Base-by-base conservation (phyloP, 495 filamentous ascomycete species). In the Penicillium simplicissimum region DNA sequence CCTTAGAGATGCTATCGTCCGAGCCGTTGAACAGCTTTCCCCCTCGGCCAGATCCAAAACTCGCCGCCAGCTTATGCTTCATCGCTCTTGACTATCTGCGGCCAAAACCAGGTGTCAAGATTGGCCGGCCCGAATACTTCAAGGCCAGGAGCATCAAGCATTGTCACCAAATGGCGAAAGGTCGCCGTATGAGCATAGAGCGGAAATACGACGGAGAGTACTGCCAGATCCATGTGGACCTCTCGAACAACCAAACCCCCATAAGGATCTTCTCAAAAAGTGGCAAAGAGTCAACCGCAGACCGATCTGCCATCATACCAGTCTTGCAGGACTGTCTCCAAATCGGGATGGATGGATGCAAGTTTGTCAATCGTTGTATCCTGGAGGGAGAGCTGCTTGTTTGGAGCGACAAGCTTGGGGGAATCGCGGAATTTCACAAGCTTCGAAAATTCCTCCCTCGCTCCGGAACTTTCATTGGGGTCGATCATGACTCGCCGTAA, bases 221-320 rank as follows among this genome's bases (percentile, higher is more conserved):
- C 59, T 93, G 90, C 65, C 90, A 96, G 66, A 87, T 96, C 28
- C 92, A 96, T 60, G 83, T 96, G 21, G 86, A 96, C 60, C 76
- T 91, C 17, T 76, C 77, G 4, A 86, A 83, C 47, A 67, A 67
- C 0, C 57, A 80, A 4, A 79, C 81, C 34, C 80, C 76, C 37
- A 86, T 96, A 9, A 87, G 88, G 48, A 91, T 96, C 31, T 96
- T 96, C 68, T 95, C 91, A 9, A 96, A 96, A 73, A 93, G 90
- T 61, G 91, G 92, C 38, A 94, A 93, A 66, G 90, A 96, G 62
- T 93, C 91, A 8, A 96, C 91, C 0, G 54, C 71, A 48, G 92
- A 96, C 71, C 82, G 89, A 31, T 67, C 67, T 23, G 81, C 76
- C 9, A 72, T 95, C 17, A 84, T 91, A 59, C 71, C 81, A 52